Base-by-base conservation (phyloP, 495 filamentous ascomycete species). In the Ascodesmis nigricans region DNA sequence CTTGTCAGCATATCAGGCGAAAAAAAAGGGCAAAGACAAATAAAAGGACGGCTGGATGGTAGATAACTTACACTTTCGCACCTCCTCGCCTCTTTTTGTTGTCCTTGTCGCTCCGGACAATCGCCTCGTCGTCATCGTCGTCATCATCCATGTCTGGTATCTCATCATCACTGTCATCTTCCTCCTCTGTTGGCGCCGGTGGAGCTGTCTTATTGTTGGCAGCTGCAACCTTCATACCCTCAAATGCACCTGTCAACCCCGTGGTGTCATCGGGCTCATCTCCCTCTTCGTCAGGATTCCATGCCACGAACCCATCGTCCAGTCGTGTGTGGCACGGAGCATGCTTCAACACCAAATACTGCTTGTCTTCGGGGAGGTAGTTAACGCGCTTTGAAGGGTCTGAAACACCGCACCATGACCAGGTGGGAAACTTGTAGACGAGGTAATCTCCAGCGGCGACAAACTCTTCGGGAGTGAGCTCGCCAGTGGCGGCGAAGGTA, bases 111-210 rank as follows among this genome's bases (percentile, higher is more conserved):
- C 52, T 11, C 30, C 29, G n/a, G 42, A 99, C 93, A 50, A 99
- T 95, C 16, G 87, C 87, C 59, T 93, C 84, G 43, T 91, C 81
- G 40, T 91, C 81, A 39, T 95, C 87, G 44, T 95, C 84, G 37
- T 82, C 76, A 35, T 97, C 87, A 46, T 95, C 87, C 78, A 93
- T 93, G 54, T 95, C 87, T 0, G 82, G 82, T 39, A 93, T 91
- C 49, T 93, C 87, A 29, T 83, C 78, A 5, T 74, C 71, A 3
- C 82, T 67, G 13, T 73, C 79, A 8, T 78, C 71, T 17, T 73
- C 71, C 13, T 61, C 58, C 41, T 78, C 75, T 20, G 67, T n/a
- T 63, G 40, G 78, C 78, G 5, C 78, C 78, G 8, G 78, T 65
- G 45, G 77, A 72, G 15, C 75, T 76, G 8, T 49, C n/a, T n/a